Percentiles rank a stretch among this genome's conserved stretches.
These are phyloP conservation scores for Trypanosoma conorhini DNA, from an alignment of 208 protist genomes.

Conservation along the genomic window DNA sequence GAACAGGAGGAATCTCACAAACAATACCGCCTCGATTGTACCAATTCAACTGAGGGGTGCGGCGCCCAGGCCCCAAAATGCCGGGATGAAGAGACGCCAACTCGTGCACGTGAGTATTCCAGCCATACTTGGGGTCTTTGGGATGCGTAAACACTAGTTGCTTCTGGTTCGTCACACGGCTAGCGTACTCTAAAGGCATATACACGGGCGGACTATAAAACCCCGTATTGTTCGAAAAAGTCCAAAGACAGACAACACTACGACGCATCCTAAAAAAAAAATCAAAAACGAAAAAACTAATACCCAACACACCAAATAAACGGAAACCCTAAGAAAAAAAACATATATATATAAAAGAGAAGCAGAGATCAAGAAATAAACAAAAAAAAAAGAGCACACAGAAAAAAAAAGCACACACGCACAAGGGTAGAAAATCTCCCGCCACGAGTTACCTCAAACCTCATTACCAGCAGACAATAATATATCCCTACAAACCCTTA, in stretches of 20 bases:
- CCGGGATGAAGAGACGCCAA: conserved; percentile 72
- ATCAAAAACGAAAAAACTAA: conserved; percentile 7
- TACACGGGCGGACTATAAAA: conserved; percentile 86
- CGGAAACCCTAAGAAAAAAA: conserved; percentile 17
- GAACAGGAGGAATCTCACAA: conserved; percentile 86
- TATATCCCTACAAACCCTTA: too few species aligned
- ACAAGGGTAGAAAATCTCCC: too few species aligned
- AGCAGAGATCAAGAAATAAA: too few species aligned
- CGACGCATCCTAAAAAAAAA: conserved; percentile 12
- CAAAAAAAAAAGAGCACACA: too few species aligned
- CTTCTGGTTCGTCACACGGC: conserved; percentile 81
- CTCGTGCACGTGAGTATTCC: conserved; percentile 80
- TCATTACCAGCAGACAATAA: too few species aligned
- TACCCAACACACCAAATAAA: conserved; percentile 16
- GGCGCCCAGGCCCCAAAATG: conserved; percentile 71
- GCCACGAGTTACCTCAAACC: too few species aligned
- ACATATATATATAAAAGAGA: neutral
- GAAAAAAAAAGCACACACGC: too few species aligned
- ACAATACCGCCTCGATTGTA: conserved; percentile 81
- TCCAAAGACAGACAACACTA: conserved; percentile 39
- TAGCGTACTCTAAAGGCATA: conserved; percentile 87
- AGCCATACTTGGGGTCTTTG: conserved; percentile 84
- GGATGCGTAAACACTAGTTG: conserved; percentile 82
- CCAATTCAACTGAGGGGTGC: conserved; percentile 81
- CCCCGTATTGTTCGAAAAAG: conserved; percentile 77